These are phyloP conservation scores for Tulasnella sp. DNA, from an alignment of 768 basidiomycete genomes.

Conservation along the genomic window DNA sequence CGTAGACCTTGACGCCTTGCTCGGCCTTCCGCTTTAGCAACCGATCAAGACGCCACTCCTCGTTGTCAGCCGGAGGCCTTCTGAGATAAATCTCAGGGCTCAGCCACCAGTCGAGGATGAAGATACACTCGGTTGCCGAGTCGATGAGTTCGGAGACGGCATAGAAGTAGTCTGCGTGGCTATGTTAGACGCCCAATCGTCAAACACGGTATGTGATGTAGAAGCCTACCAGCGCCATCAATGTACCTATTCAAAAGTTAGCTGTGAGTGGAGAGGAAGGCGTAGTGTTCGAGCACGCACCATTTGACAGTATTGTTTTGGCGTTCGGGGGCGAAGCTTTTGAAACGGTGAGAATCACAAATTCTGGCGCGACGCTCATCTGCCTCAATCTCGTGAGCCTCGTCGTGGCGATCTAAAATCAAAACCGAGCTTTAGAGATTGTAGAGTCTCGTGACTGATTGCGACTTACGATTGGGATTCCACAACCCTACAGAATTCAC, in stretches of 20 bases:
- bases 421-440: background rate
- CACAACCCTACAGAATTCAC: background rate
- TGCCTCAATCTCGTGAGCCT: constrained; percentile 23
- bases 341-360: constrained; percentile 29
- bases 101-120: constrained; percentile 32
- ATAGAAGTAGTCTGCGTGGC: constrained; percentile 30
- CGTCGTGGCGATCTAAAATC: constrained; percentile 19
- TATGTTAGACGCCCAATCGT: background rate
- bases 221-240: constrained; percentile 27
- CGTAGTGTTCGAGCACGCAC: constrained; percentile 13
- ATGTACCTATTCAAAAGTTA: constrained; percentile 19
- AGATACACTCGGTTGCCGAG: constrained; percentile 26
- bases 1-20: constrained; percentile 33
- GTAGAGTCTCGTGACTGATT: background rate
- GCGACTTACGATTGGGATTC: constrained; percentile 12
- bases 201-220: background rate
- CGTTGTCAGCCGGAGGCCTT: constrained; percentile 31
- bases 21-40: constrained; percentile 32
- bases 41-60: constrained; percentile 34
- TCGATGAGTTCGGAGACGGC: constrained; percentile 29
- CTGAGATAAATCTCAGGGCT: constrained; percentile 35
- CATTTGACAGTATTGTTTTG: constrained; percentile 30
- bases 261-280: background rate
- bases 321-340: constrained; percentile 29
- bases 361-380: constrained; percentile 30